These are phyloP conservation scores for Chalciporus pseudorubinellus DNA, from an alignment of 768 basidiomycete species.

Conservation along the genomic window DNA sequence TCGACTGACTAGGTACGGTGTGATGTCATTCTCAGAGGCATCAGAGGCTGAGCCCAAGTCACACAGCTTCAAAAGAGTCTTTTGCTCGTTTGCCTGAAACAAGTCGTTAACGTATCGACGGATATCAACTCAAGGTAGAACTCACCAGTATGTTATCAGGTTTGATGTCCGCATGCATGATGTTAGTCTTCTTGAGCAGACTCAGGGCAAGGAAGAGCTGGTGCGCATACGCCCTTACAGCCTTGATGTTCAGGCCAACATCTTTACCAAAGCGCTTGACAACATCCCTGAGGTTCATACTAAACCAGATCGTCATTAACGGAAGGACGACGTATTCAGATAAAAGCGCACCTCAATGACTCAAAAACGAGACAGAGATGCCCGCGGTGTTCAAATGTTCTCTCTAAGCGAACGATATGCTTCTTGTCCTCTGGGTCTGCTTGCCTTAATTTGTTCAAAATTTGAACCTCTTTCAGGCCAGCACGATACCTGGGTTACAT, in stretches of 20 bases:
- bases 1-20: conserved; percentile 94
- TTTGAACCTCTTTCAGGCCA: conserved; percentile 87
- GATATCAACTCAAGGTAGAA: conserved; percentile 16
- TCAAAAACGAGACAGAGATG: conserved; percentile 97
- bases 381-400: conserved; percentile 96
- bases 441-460: conserved; percentile 80
- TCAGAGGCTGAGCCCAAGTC: conserved; percentile 98
- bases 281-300: conserved; percentile 98
- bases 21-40: conserved; percentile 92
- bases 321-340: neutral
- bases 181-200: conserved; percentile 81
- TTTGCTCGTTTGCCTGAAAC: conserved; percentile 86
- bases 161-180: conserved; percentile 99
- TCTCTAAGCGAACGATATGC: conserved; percentile 88
- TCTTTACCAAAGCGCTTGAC: conserved; percentile 99
- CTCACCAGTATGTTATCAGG: conserved; percentile 95
- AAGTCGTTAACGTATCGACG: conserved; percentile 15
- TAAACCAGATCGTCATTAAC: conserved; percentile 31
- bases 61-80: conserved; percentile 90
- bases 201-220: conserved; percentile 90
- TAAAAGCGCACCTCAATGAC: conserved; percentile 67
- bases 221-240: conserved; percentile 98
- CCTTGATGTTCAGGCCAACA: conserved; percentile 91
- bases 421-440: conserved; percentile 97
- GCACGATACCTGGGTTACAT: conserved; percentile 76